Base-by-base conservation (phyloP, 192 early-diverging fungal species). In the Mortierella hygrophila region DNA sequence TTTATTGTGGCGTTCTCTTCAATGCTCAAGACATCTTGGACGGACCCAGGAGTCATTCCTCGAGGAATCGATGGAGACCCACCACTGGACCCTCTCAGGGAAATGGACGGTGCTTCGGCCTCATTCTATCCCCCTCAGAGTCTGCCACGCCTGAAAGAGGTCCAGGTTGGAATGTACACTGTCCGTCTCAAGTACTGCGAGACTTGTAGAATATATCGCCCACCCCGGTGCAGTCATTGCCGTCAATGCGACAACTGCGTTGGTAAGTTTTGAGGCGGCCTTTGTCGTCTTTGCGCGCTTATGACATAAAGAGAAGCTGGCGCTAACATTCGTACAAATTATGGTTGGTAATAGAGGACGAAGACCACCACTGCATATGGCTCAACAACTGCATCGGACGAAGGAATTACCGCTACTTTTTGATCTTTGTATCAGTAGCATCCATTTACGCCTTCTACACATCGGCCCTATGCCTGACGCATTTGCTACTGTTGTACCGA, bases 291-390 rank as follows among this genome's bases (percentile, higher is more conserved):
- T 11, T 71, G 40, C 41, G n/a, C 1, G 3, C 6, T 20, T 23
- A 41, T 71, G 21, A 6, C 23, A 21, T 15, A 13, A 10, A 47
- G n/a, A 16, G 52, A 69, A 8, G 3, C 11, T 32, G 23, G 41
- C 6, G n/a, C 29, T 65, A 8, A 65, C 60, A 65, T 7, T 35
- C 60, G 13, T 65, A 54, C 52, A 32, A 15, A 23, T 75, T 70
- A 42, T 47, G 76, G n/a, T 47, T 29, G 49, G 49, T 60, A 75
- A 20, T 72, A 93, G 95, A 96, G 82, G 93, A 94, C 76, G 93
- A 94, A 74, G 95, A 97, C 88, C 96, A 97, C 77, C 96, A 99
- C 85, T 99, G 98, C 83, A 95, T 97, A 37, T 99, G 97, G 97
- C 94, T 96, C 11, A 96, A 95, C 81, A 98, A 96, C 88, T 98